A percentile compares a stretch with the other conserved stretches of the same genome.
Conservation (phyloP, 495 filamentous ascomycete species). For the Paragyromitra xinjiangensis region DNA sequence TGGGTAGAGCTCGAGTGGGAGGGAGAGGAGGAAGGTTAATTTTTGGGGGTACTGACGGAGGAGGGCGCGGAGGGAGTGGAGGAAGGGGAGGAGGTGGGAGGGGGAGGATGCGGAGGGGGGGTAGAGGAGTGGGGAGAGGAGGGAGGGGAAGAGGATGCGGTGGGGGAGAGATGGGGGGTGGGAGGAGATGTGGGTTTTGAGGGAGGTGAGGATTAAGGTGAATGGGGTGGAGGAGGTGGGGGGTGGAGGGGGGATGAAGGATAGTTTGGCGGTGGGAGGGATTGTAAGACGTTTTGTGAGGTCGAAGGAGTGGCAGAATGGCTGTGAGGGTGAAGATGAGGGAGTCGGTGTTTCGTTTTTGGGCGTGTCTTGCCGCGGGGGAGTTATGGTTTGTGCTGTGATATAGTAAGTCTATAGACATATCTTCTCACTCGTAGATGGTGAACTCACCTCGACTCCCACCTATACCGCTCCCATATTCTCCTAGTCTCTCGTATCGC, state of each 20-base stretch:
- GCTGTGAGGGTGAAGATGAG: slow-evolving; percentile 49
- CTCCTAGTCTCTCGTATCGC: slow-evolving; percentile 88
- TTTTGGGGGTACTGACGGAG: slow-evolving; percentile 71
- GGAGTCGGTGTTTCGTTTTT: background rate
- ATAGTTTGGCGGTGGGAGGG: slow-evolving; percentile 65
- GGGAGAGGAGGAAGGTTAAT: slow-evolving; percentile 77
- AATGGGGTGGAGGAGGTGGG: slow-evolving; percentile 66
- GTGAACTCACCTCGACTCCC: slow-evolving; percentile 59
- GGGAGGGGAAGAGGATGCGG: slow-evolving; percentile 80
- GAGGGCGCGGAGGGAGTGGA: slow-evolving; percentile 80
- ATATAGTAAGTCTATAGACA: background rate
- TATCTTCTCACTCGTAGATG: background rate
- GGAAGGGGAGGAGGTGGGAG: slow-evolving; percentile 77
- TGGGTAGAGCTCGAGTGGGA: slow-evolving; percentile 83
- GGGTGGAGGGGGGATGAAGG: slow-evolving; percentile 39
- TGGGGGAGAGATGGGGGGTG: slow-evolving; percentile 72
- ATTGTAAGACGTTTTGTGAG: slow-evolving; percentile 81
- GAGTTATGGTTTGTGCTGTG: slow-evolving; percentile 19
- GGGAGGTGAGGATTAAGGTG: slow-evolving; percentile 67
- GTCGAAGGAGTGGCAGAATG: slow-evolving; percentile 91
- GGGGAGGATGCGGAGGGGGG: slow-evolving; percentile 72
- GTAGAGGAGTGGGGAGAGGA: slow-evolving; percentile 86
- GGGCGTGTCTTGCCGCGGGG: background rate
- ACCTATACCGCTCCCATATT: slow-evolving; percentile 68
- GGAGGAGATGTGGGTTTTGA: slow-evolving; percentile 67